Evolutionary conservation across 1,284 basidiomycete species (phyloP), one percentile per base, ranked within the genome.

Genomic region (Sporisorium iseilematis-ciliati): DNA sequence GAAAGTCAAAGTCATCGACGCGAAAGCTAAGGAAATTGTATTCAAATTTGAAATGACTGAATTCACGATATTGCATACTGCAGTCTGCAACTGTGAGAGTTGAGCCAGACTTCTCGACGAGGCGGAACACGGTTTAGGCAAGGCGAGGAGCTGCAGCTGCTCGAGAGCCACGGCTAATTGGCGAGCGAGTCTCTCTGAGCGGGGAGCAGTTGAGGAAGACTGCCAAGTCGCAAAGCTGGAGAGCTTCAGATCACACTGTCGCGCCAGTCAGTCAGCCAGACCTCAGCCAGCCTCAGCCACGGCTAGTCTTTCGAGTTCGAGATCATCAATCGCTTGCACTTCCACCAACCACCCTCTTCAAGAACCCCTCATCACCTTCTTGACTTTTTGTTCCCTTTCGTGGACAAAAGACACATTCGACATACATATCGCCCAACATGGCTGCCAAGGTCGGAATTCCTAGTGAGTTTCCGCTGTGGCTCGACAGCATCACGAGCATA

Each of bases 371-470:
- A 60, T 64, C 67, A 63, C 62, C 46, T 49, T 57, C 56, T 62
- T 65, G 54, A 58, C 64, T 57, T 70, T 70, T 70, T 62, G 50
- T 56, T 61, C 60, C 63, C 62, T 66, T 69, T 41, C 61, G 62
- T 54, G 58, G 56, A 70, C 67, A 75, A 75, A 69, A 75, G 59
- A 65, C 61, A 54, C 56, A 61, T 60, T 61, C 60, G 58, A 65
- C 65, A 65, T 53, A 65, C 58, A 63, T 43, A 69, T 68, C 58
- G 61, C 60, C 59, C 77, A 82, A 66, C 68, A 79, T 81, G 77
- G 79, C 78, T 70, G 60, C 63, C 65, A 75, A 76, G 74, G 78
- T 78, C 59, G 81, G 79, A 69, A 71, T 81, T 75, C 81, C 81
- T 49, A 82, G 80, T 82, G 73, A 69, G 80, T 82, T 57, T 65